Percentiles rank a stretch among this genome's conserved stretches.
Evolutionary conservation across 257 asterid species (phyloP).

Genomic region (Lavandula angustifolia): DNA sequence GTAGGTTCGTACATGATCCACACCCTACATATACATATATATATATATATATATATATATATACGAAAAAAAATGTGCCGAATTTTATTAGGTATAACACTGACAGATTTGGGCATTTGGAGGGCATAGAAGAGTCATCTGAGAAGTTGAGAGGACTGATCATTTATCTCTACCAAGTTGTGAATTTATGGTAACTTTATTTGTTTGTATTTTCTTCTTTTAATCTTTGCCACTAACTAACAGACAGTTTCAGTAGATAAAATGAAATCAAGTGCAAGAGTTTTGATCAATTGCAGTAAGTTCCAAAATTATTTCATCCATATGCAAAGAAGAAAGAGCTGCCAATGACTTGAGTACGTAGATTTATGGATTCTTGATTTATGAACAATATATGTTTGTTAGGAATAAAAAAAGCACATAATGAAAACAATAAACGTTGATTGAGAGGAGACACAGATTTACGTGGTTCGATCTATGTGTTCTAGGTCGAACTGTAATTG

Average conservation of each 20-base stretch:
- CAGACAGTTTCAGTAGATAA: slow-evolving; percentile 41
- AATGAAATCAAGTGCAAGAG: slow-evolving; percentile 34
- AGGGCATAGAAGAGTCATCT: slow-evolving; percentile 84
- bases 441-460: too few species aligned
- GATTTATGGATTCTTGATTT: too few species aligned
- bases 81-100: slow-evolving; percentile 12
- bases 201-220: slow-evolving; percentile 34
- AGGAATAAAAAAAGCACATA: too few species aligned
- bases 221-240: slow-evolving; percentile 30
- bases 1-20: too few species aligned
- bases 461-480: too few species aligned
- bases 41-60: too few species aligned
- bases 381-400: too few species aligned
- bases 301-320: too few species aligned
- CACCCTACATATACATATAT: too few species aligned
- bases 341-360: background rate
- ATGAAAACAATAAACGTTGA: too few species aligned
- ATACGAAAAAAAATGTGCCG: background rate
- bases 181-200: slow-evolving; percentile 26
- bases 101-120: slow-evolving; percentile 98
- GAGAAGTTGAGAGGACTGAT: slow-evolving; percentile 31
- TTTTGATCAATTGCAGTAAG: slow-evolving; percentile 19
- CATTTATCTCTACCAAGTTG: slow-evolving; percentile 27
- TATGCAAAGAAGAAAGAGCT: background rate
- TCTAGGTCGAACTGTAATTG: too few species aligned